Base-by-base conservation (phyloP, 495 filamentous ascomycete species). In the Neurospora terricola region DNA sequence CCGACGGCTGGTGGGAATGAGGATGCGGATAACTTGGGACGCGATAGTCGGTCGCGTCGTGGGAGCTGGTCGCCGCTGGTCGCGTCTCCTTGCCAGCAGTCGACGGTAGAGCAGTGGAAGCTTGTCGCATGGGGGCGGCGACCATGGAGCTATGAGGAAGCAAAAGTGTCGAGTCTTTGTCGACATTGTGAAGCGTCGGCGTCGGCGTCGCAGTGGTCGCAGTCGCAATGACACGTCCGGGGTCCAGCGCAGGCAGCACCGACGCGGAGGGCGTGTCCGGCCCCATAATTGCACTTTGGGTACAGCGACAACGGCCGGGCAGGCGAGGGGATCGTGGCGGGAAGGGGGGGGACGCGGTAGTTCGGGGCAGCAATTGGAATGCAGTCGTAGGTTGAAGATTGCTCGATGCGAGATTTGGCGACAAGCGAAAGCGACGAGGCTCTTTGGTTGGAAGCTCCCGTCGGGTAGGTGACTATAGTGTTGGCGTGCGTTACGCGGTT, bases 401-500 rank as follows among this genome's bases (percentile, higher is more conserved):
- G 27, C 54, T 62, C 0, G 12, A 30, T 80, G 80, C 77, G 77
- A 80, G 76, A 78, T 73, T 78, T 78, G 73, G 75, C 72, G 36
- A 75, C 73, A 62, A 74, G 75, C 72, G 62, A 66, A 70, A 68
- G 71, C 40, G 38, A 70, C 68, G 27, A 38, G 21, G 36, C 71
- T 37, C 36, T 69, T 45, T 72, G 72, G 74, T 76, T 76, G 75
- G 75, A 62, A 62, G 48, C 48, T 30, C 45, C n/a, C n/a, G n/a
- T n/a, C 34, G 23, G 48, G 48, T 62, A 62, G 12, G 23, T 48
- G 45, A 27, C 21, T 27, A 59, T 21, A 48, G 23, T 62, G 54
- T 69, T 72, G 54, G 34, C 40, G 38, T 54, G 71, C 68, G 54
- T 78, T 79, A 80, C 78, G 80, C 79, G 78, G 77, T 79, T 76